These are phyloP conservation scores for Rhodomyrtus tomentosa DNA, from an alignment of 345 rosid species.

Conservation along the genomic window DNA sequence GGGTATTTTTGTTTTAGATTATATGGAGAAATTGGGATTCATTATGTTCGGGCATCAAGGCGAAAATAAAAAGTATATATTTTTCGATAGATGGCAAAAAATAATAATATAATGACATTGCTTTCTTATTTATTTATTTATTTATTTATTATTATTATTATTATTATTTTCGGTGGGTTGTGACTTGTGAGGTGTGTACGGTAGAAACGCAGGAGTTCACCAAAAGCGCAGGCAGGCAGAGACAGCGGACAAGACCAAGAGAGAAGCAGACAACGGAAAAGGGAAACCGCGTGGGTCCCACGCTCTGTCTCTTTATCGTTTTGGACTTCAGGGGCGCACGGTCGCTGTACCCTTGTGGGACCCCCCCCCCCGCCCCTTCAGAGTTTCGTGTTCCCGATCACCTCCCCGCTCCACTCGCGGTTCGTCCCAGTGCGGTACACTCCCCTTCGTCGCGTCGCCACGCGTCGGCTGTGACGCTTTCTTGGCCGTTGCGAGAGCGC, in stretches of 20 bases:
- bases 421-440: not conserved
- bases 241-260: not conserved
- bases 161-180: not conserved
- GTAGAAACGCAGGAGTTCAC: not conserved
- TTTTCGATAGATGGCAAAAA: not conserved
- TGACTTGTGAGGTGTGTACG: not conserved
- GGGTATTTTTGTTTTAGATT: not conserved
- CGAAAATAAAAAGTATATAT: not conserved
- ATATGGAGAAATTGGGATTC: not conserved
- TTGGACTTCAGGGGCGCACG: slow-evolving; percentile 1
- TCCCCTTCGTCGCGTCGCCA: not conserved
- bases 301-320: not conserved
- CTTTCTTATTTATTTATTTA: accelerated
- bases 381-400: not conserved
- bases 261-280: not conserved
- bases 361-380: not conserved
- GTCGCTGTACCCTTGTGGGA: not conserved
- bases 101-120: not conserved
- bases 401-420: not conserved
- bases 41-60: not conserved
- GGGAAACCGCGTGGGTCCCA: slow-evolving; percentile 3
- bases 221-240: not conserved
- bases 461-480: not conserved
- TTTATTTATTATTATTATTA: no score
- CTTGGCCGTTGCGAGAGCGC: not conserved